These are phyloP conservation scores for Wickerhamiella occidentalis DNA, from an alignment of 805 yeast species.

Conservation along the genomic window DNA sequence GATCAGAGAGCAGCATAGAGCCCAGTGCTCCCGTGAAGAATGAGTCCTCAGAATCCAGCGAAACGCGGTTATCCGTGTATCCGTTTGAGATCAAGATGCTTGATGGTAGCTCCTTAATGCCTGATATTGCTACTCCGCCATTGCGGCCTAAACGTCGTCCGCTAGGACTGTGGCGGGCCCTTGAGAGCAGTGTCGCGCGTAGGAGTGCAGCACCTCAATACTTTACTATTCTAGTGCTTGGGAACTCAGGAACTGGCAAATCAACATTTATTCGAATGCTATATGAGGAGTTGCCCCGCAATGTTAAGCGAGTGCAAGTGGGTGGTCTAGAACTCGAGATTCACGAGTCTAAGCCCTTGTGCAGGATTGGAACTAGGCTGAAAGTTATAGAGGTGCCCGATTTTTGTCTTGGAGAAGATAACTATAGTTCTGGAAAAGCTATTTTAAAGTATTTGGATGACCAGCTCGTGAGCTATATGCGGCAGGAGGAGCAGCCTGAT, in stretches of 20 bases:
- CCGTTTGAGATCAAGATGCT: background rate
- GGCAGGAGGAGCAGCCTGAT: conserved; percentile 4
- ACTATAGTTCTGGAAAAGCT: background rate
- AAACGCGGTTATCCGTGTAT: background rate
- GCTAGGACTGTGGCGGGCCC: background rate
- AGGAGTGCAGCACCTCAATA: background rate
- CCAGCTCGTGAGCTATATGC: background rate
- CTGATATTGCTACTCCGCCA: background rate
- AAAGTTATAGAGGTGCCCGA: background rate
- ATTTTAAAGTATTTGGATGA: background rate
- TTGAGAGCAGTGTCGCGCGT: background rate
- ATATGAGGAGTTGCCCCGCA: background rate
- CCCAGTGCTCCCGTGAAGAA: background rate
- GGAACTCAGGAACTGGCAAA: background rate
- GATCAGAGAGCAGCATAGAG: background rate
- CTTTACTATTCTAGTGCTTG: background rate
- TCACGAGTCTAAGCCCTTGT: background rate
- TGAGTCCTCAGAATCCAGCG: background rate
- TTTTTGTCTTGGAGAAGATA: background rate
- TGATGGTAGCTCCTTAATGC: background rate
- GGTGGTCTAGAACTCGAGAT: background rate
- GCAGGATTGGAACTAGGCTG: background rate
- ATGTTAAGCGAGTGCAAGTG: background rate
- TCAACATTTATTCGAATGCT: conserved; percentile 1
- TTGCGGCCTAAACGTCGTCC: background rate